phyloP scores from a whole-genome alignment of 2,329 filamentous ascomycete species.

The Boeremia lycopersici region DNA sequence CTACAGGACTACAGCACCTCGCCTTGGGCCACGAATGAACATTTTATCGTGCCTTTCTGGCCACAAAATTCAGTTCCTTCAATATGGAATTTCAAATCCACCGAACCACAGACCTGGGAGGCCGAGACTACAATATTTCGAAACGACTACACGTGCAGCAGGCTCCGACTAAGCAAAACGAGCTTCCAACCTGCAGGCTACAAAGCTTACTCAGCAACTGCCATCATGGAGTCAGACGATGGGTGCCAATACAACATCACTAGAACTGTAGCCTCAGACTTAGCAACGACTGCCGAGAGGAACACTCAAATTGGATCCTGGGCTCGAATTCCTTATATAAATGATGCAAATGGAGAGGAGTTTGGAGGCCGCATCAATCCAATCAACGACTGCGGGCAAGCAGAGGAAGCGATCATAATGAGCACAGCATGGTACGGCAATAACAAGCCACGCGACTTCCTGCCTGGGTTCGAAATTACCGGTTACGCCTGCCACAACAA shows the following conservation, averaged over 20 bases:
- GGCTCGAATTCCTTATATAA: neutral
- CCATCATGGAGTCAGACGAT: neutral
- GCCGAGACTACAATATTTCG: neutral
- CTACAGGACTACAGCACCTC: conserved; percentile 22
- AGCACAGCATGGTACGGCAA: neutral
- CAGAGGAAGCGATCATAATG: neutral
- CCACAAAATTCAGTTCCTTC: neutral
- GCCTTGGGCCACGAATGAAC: conserved; percentile 21
- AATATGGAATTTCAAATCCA: neutral
- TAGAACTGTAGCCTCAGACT: neutral
- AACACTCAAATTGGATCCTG: neutral
- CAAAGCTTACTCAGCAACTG: neutral
- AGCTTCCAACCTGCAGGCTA: neutral
- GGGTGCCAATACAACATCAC: neutral
- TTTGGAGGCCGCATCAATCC: neutral
- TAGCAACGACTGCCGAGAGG: neutral
- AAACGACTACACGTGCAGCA: neutral
- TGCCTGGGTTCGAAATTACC: neutral
- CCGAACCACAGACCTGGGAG: neutral
- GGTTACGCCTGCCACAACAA: neutral
- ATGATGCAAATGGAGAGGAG: neutral
- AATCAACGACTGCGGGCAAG: neutral
- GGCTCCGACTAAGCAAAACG: neutral
- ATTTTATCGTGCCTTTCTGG: conserved; percentile 23
- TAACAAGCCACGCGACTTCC: neutral